Conservation (phyloP, 2,329 filamentous ascomycete genomes). For the Daldinia eschscholtzii region DNA sequence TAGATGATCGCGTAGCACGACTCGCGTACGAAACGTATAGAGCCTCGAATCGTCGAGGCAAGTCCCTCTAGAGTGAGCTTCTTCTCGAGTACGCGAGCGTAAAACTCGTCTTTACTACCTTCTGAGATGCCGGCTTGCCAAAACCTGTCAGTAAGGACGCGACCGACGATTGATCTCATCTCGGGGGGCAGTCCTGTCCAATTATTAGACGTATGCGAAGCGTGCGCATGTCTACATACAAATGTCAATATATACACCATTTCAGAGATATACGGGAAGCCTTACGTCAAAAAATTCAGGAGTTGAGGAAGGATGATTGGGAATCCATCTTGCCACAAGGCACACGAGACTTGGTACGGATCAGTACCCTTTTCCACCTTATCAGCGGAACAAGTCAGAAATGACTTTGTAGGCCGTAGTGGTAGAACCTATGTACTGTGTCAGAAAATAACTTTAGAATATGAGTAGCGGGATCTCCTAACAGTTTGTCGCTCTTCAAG, state of each 20-base stretch:
- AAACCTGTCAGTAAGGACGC: slow-evolving; percentile 92
- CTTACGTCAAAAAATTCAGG: slow-evolving; percentile 81
- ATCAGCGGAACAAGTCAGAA: slow-evolving; percentile 93
- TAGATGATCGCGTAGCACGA: slow-evolving; percentile 95
- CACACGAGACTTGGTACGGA: slow-evolving; percentile 80
- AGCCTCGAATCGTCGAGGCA: slow-evolving; percentile 90
- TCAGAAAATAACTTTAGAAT: slow-evolving; percentile 18
- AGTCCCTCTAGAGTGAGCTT: slow-evolving; percentile 92
- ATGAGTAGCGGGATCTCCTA: slow-evolving; percentile 43
- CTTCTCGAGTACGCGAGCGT: slow-evolving; percentile 88
- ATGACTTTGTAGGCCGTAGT: slow-evolving; percentile 87
- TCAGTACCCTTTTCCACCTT: slow-evolving; percentile 80
- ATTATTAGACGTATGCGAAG: slow-evolving; percentile 86
- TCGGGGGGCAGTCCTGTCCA: slow-evolving; percentile 83
- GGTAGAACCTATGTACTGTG: slow-evolving; percentile 70
- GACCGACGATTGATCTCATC: slow-evolving; percentile 80
- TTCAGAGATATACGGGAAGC: slow-evolving; percentile 32
- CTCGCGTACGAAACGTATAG: slow-evolving; percentile 90
- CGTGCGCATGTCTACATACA: slow-evolving; percentile 79
- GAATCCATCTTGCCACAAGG: slow-evolving; percentile 87
- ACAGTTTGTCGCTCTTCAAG: slow-evolving; percentile 81
- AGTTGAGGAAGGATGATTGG: slow-evolving; percentile 87
- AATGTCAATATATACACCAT: slow-evolving; percentile 25
- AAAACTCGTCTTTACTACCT: slow-evolving; percentile 97
- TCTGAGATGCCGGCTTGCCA: slow-evolving; percentile 98